Percentiles rank a stretch among this genome's conserved stretches.
These are phyloP conservation scores for Didymella keratinophila DNA, from an alignment of 2,329 filamentous ascomycete genomes.

Conservation along the genomic window DNA sequence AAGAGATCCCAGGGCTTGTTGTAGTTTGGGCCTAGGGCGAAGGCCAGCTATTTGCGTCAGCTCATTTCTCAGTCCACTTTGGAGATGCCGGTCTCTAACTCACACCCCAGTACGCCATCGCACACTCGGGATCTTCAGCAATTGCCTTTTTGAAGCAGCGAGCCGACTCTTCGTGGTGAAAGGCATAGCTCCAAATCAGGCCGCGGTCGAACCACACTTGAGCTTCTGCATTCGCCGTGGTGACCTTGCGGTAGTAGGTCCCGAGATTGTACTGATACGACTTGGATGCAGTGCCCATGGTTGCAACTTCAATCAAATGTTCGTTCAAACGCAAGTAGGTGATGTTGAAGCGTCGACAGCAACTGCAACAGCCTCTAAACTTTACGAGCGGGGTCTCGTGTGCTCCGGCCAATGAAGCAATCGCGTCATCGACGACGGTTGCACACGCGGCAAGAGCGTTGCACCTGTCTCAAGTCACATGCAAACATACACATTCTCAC, in stretches of 20 bases:
- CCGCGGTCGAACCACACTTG: constrained; percentile 76
- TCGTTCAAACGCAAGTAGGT: background rate
- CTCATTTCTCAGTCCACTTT: background rate
- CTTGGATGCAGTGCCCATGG: constrained; percentile 16
- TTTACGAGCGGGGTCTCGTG: constrained; percentile 18
- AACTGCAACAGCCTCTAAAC: background rate
- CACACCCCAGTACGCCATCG: constrained; percentile 72
- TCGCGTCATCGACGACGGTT: constrained; percentile 9
- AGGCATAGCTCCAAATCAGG: constrained; percentile 76
- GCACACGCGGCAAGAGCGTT: background rate
- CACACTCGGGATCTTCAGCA: constrained; percentile 61
- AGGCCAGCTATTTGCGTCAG: constrained; percentile 62
- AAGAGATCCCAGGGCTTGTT: constrained; percentile 82
- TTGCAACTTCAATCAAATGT: background rate
- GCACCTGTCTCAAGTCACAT: constrained; percentile 1
- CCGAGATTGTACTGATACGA: constrained; percentile 65
- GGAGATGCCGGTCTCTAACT: constrained; percentile 13
- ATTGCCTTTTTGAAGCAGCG: constrained; percentile 70
- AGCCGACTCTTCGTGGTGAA: constrained; percentile 77
- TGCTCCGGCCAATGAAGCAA: constrained; percentile 15
- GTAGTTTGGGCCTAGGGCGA: constrained; percentile 77
- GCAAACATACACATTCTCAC: too few relatives aligned
- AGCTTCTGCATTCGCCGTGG: constrained; percentile 59
- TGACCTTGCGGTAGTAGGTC: constrained; percentile 63
- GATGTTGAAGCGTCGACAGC: background rate